A percentile compares a stretch with the other conserved stretches of the same genome.
Conservation (phyloP, 768 basidiomycete genomes). For the Boletus fagicola region DNA sequence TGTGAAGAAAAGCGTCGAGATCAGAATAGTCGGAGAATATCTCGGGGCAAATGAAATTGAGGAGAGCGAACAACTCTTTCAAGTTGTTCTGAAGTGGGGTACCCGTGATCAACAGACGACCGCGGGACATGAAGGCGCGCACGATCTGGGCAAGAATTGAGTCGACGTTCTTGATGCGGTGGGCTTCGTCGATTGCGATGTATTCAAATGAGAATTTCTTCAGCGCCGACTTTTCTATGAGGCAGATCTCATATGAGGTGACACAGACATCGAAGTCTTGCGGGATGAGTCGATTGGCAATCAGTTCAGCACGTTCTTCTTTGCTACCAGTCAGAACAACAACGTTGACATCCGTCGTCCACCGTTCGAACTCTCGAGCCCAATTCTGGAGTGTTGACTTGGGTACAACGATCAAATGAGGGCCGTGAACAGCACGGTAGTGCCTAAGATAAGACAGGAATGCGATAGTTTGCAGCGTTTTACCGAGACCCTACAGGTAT, state of each 20-base stretch:
- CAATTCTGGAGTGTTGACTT: conserved; percentile 98
- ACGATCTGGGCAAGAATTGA: conserved; percentile 95
- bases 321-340: conserved; percentile 82
- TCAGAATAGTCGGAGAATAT: conserved; percentile 91
- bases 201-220: conserved; percentile 98
- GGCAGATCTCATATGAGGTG: conserved; percentile 95
- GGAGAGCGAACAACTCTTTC: conserved; percentile 88
- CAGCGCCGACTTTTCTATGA: conserved; percentile 89
- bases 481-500: conserved; percentile 78
- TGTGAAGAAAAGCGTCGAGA: conserved; percentile 90
- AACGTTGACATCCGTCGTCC: conserved; percentile 87
- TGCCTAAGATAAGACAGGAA: conserved; percentile 95
- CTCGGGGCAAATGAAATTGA: conserved; percentile 97
- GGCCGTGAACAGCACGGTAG: conserved; percentile 70
- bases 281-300: conserved; percentile 73
- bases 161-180: conserved; percentile 98
- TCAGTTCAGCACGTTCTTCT: conserved; percentile 84
- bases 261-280: conserved; percentile 93
- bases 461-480: conserved; percentile 96
- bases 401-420: conserved; percentile 96
- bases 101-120: conserved; percentile 91
- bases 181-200: conserved; percentile 97
- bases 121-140: conserved; percentile 82
- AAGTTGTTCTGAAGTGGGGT: conserved; percentile 96
- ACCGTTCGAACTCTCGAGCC: conserved; percentile 86